phyloP scores from a whole-genome alignment of 2,329 filamentous ascomycete species.

The Monosporascus sp. region DNA sequence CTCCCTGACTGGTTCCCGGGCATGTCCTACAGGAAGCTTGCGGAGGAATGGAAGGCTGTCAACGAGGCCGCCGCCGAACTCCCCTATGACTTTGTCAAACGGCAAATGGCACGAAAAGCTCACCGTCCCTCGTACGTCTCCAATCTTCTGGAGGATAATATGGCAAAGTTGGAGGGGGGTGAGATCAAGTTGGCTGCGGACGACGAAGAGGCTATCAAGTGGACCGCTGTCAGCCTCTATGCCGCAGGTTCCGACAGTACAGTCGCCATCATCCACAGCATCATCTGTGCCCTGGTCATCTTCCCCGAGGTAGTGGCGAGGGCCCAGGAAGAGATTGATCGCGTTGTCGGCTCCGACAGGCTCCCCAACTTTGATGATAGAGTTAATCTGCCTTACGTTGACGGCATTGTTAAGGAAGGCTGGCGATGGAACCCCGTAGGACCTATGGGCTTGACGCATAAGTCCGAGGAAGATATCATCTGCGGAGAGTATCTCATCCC shows the following conservation, averaged over 20 bases:
- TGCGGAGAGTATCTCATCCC: slow-evolving; percentile 11
- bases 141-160: slow-evolving; percentile 3
- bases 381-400: slow-evolving; percentile 19
- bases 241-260: slow-evolving; percentile 19
- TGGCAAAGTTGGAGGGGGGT: not conserved
- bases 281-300: slow-evolving; percentile 26
- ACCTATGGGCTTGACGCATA: slow-evolving; percentile 28
- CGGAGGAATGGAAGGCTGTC: slow-evolving; percentile 5
- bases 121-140: slow-evolving; percentile 12
- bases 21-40: slow-evolving; percentile 17
- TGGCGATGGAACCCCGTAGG: slow-evolving; percentile 21
- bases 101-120: slow-evolving; percentile 10
- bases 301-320: slow-evolving; percentile 38
- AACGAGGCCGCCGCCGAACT: slow-evolving; percentile 7
- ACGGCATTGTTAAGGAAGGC: slow-evolving; percentile 18
- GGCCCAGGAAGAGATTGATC: slow-evolving; percentile 27
- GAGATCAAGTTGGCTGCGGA: not conserved
- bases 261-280: not conserved
- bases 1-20: slow-evolving; percentile 25
- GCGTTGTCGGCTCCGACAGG: slow-evolving; percentile 21
- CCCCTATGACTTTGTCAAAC: slow-evolving; percentile 16
- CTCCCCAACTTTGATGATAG: slow-evolving; percentile 19
- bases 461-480: slow-evolving; percentile 19
- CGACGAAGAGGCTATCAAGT: slow-evolving; percentile 12
- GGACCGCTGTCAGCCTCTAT: slow-evolving; percentile 14